Conservation (phyloP, 2,329 filamentous ascomycete species). For the Diplodia corticola region DNA sequence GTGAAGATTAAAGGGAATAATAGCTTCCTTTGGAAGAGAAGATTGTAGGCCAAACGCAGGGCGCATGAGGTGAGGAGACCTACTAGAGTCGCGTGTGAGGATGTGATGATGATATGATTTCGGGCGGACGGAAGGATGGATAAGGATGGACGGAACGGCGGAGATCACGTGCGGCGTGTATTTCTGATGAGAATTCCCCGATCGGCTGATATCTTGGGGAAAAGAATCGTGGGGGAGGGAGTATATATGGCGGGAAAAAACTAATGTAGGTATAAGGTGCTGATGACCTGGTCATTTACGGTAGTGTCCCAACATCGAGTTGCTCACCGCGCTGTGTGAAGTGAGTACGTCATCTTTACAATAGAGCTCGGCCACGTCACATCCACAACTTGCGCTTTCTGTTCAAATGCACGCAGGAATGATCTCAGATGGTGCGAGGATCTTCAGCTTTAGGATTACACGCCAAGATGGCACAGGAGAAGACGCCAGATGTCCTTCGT, state of each 20-base stretch:
- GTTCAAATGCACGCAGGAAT: not conserved
- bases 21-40: too few species aligned
- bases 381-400: not conserved
- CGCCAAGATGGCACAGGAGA: constrained; percentile 22
- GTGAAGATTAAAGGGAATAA: too few species aligned
- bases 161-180: not conserved
- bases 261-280: not conserved
- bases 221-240: not conserved
- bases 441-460: constrained; percentile 24
- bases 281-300: not conserved
- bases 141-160: not conserved
- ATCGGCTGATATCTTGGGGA: not conserved
- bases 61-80: too few species aligned
- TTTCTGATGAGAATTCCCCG: not conserved
- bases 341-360: not conserved
- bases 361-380: not conserved
- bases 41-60: too few species aligned
- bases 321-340: not conserved
- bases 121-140: not conserved
- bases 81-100: too few species aligned
- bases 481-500: constrained; percentile 17
- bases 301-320: not conserved
- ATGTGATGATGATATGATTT: not conserved
- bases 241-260: not conserved
- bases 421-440: constrained; percentile 18